Evolutionary conservation across 768 basidiomycete species (phyloP).

Genomic region (Boletus rubescentipes): DNA sequence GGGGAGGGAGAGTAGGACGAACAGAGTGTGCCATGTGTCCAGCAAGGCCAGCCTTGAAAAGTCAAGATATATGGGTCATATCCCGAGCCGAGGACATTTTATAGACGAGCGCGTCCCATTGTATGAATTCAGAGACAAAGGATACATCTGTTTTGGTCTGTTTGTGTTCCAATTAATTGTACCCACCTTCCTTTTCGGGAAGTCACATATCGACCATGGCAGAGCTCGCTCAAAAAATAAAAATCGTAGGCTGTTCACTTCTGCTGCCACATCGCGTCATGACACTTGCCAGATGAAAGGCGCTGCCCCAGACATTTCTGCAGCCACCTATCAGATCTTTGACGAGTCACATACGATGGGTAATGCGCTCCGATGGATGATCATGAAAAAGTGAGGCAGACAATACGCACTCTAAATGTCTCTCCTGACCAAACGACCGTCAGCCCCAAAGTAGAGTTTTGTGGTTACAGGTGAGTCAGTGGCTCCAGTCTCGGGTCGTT

Average conservation of each 20-base stretch:
- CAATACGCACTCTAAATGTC: neutral
- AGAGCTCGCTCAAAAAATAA: constrained; percentile 31
- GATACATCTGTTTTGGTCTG: neutral
- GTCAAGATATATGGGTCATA: neutral
- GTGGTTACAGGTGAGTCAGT: constrained; percentile 82
- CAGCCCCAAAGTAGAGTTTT: constrained; percentile 97
- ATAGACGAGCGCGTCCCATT: constrained; percentile 8
- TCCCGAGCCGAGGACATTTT: constrained; percentile 2
- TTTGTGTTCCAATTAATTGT: neutral
- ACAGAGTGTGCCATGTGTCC: constrained; percentile 20
- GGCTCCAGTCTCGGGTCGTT: neutral
- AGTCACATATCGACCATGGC: constrained; percentile 19
- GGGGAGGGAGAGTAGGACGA: constrained; percentile 54
- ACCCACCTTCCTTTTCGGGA: constrained; percentile 3
- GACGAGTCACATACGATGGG: constrained; percentile 97
- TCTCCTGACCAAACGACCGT: constrained; percentile 29
- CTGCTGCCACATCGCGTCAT: constrained; percentile 1
- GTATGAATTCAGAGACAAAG: neutral
- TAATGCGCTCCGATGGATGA: constrained; percentile 93
- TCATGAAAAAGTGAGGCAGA: constrained; percentile 92
- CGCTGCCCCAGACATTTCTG: constrained; percentile 75
- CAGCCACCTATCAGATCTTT: constrained; percentile 88
- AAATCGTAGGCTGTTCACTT: constrained; percentile 26
- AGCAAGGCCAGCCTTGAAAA: constrained; percentile 23
- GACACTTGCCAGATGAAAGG: constrained; percentile 70